These are phyloP conservation scores for Fusarium sp. DNA, from an alignment of 2,329 filamentous ascomycete genomes.

Conservation along the genomic window DNA sequence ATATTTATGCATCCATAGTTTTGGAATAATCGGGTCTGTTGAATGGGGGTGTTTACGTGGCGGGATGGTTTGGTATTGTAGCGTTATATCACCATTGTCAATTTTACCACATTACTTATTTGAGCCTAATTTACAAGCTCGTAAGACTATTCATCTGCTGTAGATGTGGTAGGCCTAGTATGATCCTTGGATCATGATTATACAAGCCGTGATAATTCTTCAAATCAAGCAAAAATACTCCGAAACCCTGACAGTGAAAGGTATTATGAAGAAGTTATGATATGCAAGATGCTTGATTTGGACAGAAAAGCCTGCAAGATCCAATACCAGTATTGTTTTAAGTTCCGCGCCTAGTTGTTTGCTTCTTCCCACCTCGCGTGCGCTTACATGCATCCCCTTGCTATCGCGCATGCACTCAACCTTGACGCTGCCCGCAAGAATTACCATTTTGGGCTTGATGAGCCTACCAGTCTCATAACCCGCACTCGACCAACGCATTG, in stretches of 20 bases:
- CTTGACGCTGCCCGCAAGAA: slow-evolving; percentile 30
- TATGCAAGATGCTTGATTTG: neutral
- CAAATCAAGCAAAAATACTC: too few species aligned
- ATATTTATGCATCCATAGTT: slow-evolving; percentile 30
- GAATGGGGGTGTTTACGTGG: slow-evolving; percentile 6
- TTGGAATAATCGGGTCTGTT: slow-evolving; percentile 22
- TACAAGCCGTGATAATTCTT: neutral
- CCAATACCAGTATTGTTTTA: neutral
- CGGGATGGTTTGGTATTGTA: slow-evolving; percentile 22
- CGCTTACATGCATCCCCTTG: slow-evolving; percentile 24
- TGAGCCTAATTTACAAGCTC: neutral
- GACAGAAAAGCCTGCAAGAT: neutral
- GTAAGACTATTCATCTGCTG: neutral
- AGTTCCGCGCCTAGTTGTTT: neutral
- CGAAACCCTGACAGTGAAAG: neutral
- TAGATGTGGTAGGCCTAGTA: too few species aligned
- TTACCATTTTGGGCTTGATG: slow-evolving; percentile 28
- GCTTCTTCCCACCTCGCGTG: neutral
- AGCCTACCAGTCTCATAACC: neutral
- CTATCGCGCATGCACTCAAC: neutral
- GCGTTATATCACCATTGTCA: slow-evolving; percentile 22
- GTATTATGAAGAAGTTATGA: neutral
- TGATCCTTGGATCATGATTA: too few species aligned
- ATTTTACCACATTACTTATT: neutral
- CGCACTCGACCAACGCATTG: neutral